phyloP scores from a whole-genome alignment of 1,284 basidiomycete species.

The Puccinia triticina region DNA sequence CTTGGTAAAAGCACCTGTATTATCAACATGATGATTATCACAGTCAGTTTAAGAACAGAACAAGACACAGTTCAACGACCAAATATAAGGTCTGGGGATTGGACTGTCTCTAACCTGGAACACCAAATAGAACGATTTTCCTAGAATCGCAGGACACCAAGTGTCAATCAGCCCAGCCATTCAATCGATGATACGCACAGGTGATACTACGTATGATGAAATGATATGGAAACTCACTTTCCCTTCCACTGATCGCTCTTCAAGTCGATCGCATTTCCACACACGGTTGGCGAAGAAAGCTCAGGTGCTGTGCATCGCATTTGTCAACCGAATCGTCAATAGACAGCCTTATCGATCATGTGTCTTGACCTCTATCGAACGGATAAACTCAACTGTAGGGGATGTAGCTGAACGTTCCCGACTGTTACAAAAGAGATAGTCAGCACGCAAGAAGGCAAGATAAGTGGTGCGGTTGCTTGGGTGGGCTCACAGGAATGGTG shows the following conservation, averaged over 20 bases:
- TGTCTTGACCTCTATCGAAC: not conserved
- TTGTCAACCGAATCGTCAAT: not conserved
- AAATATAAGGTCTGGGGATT: not conserved
- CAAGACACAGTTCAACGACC: not conserved
- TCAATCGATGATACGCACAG: not conserved
- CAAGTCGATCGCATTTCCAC: constrained; percentile 39
- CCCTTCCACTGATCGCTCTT: constrained; percentile 44
- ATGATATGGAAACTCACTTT: constrained; percentile 24
- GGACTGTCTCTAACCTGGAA: constrained; percentile 27
- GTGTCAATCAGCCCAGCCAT: not conserved
- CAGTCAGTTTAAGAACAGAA: not conserved
- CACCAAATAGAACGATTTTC: constrained; percentile 47
- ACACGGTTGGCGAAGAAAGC: constrained; percentile 22
- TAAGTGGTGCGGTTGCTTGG: not conserved
- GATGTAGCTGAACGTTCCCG: constrained; percentile 30
- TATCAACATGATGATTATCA: not conserved
- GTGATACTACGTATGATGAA: not conserved
- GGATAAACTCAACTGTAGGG: constrained; percentile 41
- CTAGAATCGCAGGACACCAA: not conserved
- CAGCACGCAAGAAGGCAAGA: not conserved
- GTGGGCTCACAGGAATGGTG: constrained; percentile 29
- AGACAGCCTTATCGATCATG: not conserved
- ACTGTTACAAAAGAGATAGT: constrained; percentile 8
- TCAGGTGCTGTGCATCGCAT: constrained; percentile 22
- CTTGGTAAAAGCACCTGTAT: constrained; percentile 43